Evolutionary conservation across 805 yeast species (phyloP), one percentile per base, ranked within the genome.

Genomic region (Helenozyma rhizophorensis): DNA sequence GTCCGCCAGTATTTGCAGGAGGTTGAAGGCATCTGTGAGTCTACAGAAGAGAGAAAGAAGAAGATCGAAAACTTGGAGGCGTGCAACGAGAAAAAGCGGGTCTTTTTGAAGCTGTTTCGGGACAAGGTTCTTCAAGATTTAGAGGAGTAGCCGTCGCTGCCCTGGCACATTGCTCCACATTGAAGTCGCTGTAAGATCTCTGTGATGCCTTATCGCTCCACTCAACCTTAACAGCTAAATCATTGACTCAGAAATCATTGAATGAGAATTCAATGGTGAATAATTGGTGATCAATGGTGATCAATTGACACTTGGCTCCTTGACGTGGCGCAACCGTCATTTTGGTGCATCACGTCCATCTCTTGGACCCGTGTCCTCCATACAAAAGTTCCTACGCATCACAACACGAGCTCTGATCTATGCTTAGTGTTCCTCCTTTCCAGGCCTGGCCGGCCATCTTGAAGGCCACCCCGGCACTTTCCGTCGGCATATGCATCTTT

Each of bases 401-500:
- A n/a, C n/a, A n/a, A n/a, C n/a, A n/a, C n/a, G n/a, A n/a, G n/a
- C n/a, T n/a, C n/a, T n/a, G n/a, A n/a, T n/a, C n/a, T n/a, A n/a
- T n/a, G n/a, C n/a, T n/a, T n/a, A n/a, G n/a, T n/a, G n/a, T 23
- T 6, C 35, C 35, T 10, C 23, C 39, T 10, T 12, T 15, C 4
- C 16, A 23, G 5, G 21, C 14, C 21, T 27, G 29, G 16, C 29
- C 23, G n/a, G 32, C 24, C 11, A 28, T 23, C 4, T 39, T 45
- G 28, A 28, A 27, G 24, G 35, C 21, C 18, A 41, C 46, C 7
- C 82, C 85, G 4, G 88, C 87, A 1, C 60, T 82, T 26, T 70
- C 84, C 1, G 68, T 72, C 2, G 88, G 88, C 2, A 58, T 80
- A 13, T 45, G 64, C n/a, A 60, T 77, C 12, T 82, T 82, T 54